Conservation (phyloP, 2,329 filamentous ascomycete genomes). For the Aspergillus costaricaensis region DNA sequence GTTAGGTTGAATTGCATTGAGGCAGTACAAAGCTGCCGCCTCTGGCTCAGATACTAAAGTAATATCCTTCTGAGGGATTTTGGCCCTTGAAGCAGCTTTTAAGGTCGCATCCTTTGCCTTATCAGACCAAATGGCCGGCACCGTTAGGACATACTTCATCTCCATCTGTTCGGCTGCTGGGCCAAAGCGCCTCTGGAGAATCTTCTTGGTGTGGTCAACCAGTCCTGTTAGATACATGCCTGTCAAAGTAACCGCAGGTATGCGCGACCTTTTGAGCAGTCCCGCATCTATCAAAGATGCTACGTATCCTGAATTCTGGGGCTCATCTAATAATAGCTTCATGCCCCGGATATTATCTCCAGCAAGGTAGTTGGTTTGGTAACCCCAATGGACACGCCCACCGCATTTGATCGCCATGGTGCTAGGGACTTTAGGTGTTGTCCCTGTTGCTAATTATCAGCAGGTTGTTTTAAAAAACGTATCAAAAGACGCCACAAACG, state of each 20-base stretch:
- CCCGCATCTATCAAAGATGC: constrained; percentile 4
- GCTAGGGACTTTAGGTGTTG: constrained; percentile 25
- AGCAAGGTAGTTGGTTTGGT: constrained; percentile 18
- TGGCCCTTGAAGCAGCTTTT: constrained; percentile 21
- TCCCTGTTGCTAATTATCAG: constrained; percentile 13
- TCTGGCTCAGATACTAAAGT: constrained; percentile 30
- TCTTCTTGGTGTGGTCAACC: constrained; percentile 4
- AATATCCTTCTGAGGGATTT: constrained; percentile 17
- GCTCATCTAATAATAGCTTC: constrained; percentile 26
- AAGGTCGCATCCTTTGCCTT: constrained; percentile 35
- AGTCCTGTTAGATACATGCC: constrained; percentile 16
- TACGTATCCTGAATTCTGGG: constrained; percentile 7
- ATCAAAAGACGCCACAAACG: constrained; percentile 13
- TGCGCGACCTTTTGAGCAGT: background rate
- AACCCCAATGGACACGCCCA: constrained; percentile 25
- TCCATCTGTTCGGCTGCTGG: constrained; percentile 20
- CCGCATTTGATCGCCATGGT: constrained; percentile 15
- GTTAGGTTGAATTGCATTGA: constrained; percentile 30
- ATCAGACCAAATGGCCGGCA: constrained; percentile 40
- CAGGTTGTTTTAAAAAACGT: background rate
- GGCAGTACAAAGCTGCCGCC: constrained; percentile 37
- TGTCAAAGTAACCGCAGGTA: constrained; percentile 8
- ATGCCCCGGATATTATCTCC: constrained; percentile 28
- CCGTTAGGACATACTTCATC: constrained; percentile 31
- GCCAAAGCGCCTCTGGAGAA: constrained; percentile 17